Percentiles rank a stretch among this genome's conserved stretches.
Evolutionary conservation across 176 grass and related monocot species (phyloP).

Genomic region (Aegilops sharonensis): DNA sequence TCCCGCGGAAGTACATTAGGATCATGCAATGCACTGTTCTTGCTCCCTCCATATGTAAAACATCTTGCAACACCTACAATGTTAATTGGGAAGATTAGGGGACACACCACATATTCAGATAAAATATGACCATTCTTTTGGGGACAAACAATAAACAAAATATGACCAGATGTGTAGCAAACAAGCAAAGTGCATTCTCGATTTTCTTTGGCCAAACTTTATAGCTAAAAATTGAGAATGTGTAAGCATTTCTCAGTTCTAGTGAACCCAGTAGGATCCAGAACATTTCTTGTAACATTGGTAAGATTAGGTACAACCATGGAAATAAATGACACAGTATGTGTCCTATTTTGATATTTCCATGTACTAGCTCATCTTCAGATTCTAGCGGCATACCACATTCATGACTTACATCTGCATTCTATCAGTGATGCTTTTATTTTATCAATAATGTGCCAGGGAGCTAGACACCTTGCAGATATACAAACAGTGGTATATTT

Average conservation of each 20-base stretch:
- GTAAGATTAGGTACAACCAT: neutral
- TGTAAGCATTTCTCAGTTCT: neutral
- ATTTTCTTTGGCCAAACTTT: conserved; percentile 6
- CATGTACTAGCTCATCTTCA: neutral
- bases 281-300: neutral
- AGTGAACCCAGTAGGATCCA: neutral
- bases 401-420: neutral
- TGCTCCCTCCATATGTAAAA: conserved; percentile 93
- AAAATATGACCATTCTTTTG: neutral
- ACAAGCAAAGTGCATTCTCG: neutral
- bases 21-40: conserved; percentile 67
- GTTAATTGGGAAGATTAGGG: conserved; percentile 9
- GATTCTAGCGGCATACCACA: neutral
- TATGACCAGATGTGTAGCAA: neutral
- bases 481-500: neutral
- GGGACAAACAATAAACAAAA: neutral
- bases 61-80: conserved; percentile 86
- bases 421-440: neutral
- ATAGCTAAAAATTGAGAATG: neutral
- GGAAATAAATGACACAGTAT: neutral
- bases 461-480: neutral
- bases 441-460: neutral
- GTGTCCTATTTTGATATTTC: neutral
- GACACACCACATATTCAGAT: neutral
- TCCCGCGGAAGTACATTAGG: conserved; percentile 65